Conservation (phyloP, 2,329 filamentous ascomycete species). For the Hymenoscyphus linearis region DNA sequence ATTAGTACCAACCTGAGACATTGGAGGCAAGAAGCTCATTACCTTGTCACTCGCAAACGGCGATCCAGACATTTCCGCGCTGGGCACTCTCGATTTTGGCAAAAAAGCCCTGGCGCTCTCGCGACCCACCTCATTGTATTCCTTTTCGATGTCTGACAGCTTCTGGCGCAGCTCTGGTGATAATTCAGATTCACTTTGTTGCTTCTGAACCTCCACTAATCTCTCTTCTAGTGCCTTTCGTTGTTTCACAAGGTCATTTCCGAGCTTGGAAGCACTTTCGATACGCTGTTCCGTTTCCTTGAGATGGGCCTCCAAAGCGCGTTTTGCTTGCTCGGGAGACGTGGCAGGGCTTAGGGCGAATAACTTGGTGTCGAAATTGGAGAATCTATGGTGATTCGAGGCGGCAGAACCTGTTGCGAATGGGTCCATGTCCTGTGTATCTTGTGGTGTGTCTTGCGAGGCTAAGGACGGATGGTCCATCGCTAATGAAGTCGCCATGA, state of each 20-base stretch:
- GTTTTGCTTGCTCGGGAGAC: conserved; percentile 81
- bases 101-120: conserved; percentile 87
- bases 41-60: conserved; percentile 44
- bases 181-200: conserved; percentile 71
- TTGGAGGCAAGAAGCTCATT: conserved; percentile 17
- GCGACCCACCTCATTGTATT: conserved; percentile 89
- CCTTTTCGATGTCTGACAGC: conserved; percentile 81
- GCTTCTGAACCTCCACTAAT: conserved; percentile 76
- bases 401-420: conserved; percentile 47
- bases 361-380: conserved; percentile 73
- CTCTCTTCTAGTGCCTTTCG: conserved; percentile 76
- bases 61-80: conserved; percentile 51
- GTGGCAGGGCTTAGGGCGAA: conserved; percentile 71
- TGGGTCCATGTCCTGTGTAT: conserved; percentile 38
- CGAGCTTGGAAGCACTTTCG: conserved; percentile 84
- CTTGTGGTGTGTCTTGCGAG: conserved; percentile 19
- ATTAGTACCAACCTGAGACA: conserved; percentile 2
- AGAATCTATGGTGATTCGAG: conserved; percentile 71
- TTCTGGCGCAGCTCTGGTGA: conserved; percentile 77
- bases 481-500: conserved; percentile 26
- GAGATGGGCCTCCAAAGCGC: conserved; percentile 84
- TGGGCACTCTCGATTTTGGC: conserved; percentile 74
- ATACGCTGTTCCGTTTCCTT: conserved; percentile 88
- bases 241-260: conserved; percentile 82
- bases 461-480: conserved; percentile 24